phyloP scores from a whole-genome alignment of 306 rosid genomes.

The Lablab purpureus region DNA sequence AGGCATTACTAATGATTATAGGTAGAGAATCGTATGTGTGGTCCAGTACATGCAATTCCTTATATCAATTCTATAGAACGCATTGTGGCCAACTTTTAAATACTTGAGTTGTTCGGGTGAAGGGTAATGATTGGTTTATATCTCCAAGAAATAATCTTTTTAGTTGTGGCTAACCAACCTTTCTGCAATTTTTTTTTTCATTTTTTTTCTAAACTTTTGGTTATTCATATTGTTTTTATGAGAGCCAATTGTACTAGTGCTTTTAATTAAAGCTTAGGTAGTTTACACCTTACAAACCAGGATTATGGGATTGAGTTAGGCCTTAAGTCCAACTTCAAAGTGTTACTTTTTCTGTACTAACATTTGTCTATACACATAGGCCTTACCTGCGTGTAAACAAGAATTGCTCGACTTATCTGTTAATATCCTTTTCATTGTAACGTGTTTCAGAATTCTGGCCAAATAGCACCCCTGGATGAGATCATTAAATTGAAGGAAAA shows the following conservation, averaged over 20 bases:
- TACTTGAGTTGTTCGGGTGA: not conserved
- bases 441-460: conserved; percentile 87
- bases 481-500: conserved; percentile 93
- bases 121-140: not conserved
- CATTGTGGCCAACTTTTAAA: not conserved
- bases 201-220: conserved; percentile 1
- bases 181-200: not conserved
- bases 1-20: not conserved
- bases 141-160: not conserved
- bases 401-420: not conserved
- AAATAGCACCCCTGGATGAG: conserved; percentile 89
- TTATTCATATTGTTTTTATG: conserved; percentile 15
- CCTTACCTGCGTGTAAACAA: not conserved
- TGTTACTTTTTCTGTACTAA: conserved; percentile 3
- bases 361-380: conserved; percentile 1
- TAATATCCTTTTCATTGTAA: conserved; percentile 26
- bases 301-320: not conserved
- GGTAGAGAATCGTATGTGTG: too few relatives aligned
- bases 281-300: not conserved
- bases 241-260: conserved; percentile 4
- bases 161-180: conserved; percentile 25
- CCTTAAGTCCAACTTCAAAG: not conserved
- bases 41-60: too few relatives aligned
- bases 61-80: not conserved
- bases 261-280: not conserved